Base-by-base conservation (phyloP, 305 asterid genomes). In the Euphrasia arctica region DNA sequence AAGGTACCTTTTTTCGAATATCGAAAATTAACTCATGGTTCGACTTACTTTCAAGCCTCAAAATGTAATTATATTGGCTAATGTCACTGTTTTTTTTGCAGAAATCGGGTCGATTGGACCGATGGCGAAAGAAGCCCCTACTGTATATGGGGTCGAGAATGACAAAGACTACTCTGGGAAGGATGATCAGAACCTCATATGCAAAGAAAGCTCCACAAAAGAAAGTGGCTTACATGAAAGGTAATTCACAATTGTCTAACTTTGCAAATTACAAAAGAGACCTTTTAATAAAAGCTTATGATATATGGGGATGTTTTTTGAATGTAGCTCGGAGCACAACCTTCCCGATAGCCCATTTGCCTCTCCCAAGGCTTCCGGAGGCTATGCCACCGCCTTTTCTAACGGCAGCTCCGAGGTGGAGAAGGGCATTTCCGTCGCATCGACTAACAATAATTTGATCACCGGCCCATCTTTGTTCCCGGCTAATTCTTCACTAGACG, bases 331-430 rank as follows among this genome's bases (percentile, higher is more conserved):
- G 79, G 95, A 84, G 69, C 95, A 87, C 78, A 79, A 80, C 79
- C 89, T 84, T 50, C 95, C 91, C 0, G 91, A 84, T 34, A 87
- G 87, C 34, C 95, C 91, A 32, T 87, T 87, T 41, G 89, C 89
- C 0, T 82, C 91, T 3, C 89, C 89, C 0, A 82, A 83, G 67
- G 84, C 85, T 0, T 42, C 68, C 6, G 78, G 78, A 25, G 80
- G 73, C 48, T 61, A 56, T 11, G 7, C 15, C 47, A 73, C 82
- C 0, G 69, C 76, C 60, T 86, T 80, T 58, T 65, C 82, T 9
- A 61, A 50, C 52, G 60, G 64, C 51, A 28, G 29, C 3, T 60
- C 64, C 14, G 82, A 69, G 66, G 65, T 50, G 5, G 83, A 73
- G 7, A 77, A 75, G 67, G 70, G 60, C 63, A 60, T 45, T 55